Percentiles rank a stretch among this genome's conserved stretches.
Evolutionary conservation across 257 asterid genomes (phyloP).

Genomic region (Thymus mandschuricus): DNA sequence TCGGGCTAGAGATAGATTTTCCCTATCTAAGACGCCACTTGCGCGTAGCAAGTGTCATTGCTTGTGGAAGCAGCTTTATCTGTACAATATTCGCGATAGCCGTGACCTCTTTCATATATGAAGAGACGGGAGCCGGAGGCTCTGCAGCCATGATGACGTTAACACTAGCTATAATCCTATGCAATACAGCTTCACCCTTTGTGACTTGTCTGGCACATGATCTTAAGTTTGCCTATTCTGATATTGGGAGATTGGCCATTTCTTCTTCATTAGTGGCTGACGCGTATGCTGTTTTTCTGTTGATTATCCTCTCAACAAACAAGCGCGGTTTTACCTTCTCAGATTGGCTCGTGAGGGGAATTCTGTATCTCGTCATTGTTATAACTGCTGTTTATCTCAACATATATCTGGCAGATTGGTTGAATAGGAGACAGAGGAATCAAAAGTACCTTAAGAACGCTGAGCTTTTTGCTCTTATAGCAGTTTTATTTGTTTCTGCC

Average conservation of each 20-base stretch:
- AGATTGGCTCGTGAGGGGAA: slow-evolving; percentile 47
- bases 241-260: slow-evolving; percentile 80
- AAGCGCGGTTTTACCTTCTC: slow-evolving; percentile 20
- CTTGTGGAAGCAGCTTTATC: slow-evolving; percentile 59
- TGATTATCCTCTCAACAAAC: slow-evolving; percentile 56
- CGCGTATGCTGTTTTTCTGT: slow-evolving; percentile 62
- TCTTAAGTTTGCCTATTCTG: slow-evolving; percentile 78
- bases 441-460: slow-evolving; percentile 79
- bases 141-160: slow-evolving; percentile 56
- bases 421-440: slow-evolving; percentile 72
- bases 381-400: slow-evolving; percentile 57
- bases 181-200: slow-evolving; percentile 87
- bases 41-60: slow-evolving; percentile 63
- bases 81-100: slow-evolving; percentile 81
- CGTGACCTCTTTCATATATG: slow-evolving; percentile 62
- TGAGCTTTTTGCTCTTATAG: slow-evolving; percentile 65
- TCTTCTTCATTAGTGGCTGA: slow-evolving; percentile 80
- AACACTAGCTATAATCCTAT: slow-evolving; percentile 59
- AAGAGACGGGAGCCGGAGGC: slow-evolving; percentile 62
- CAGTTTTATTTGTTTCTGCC: slow-evolving; percentile 74
- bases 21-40: slow-evolving; percentile 75
- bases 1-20: slow-evolving; percentile 88
- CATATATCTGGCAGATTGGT: slow-evolving; percentile 59
- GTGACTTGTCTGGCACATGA: slow-evolving; percentile 84
- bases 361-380: slow-evolving; percentile 50